A percentile compares a stretch with the other conserved stretches of the same genome.
These are phyloP conservation scores for Acanthamoeba royreba DNA, from an alignment of 208 protist genomes.

Conservation along the genomic window DNA sequence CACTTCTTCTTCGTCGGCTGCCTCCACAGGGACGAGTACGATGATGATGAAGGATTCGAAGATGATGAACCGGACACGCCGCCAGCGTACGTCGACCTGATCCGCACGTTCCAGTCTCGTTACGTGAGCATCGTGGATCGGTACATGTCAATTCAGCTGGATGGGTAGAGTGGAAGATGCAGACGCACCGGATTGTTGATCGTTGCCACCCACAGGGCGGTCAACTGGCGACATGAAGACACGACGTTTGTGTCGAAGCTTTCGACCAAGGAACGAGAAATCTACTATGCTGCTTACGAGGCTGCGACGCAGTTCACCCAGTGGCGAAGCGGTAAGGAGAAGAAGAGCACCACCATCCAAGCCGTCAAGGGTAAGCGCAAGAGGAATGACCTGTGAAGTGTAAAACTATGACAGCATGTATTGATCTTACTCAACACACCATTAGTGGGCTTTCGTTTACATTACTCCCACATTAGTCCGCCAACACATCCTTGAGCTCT, in stretches of 20 bases:
- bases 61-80: not conserved
- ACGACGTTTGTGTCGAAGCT: not conserved
- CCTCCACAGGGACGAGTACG: not conserved
- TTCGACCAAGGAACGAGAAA: not conserved
- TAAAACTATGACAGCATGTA: too few species aligned
- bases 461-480: not conserved
- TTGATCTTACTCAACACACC: too few species aligned
- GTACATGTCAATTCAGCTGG: too few species aligned
- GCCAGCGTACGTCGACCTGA: not conserved
- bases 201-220: not conserved
- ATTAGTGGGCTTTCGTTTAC: not conserved
- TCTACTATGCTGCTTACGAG: not conserved
- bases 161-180: too few species aligned
- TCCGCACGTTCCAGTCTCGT: not conserved
- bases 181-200: too few species aligned
- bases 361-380: not conserved
- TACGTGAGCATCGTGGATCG: not conserved
- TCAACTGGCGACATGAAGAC: not conserved
- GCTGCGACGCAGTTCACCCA: not conserved
- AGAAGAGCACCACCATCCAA: not conserved
- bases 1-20: not conserved
- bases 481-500: not conserved
- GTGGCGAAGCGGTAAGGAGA: not conserved
- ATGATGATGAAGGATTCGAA: not conserved
- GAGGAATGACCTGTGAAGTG: not conserved